Percentiles rank a stretch among this genome's conserved stretches.
phyloP scores from a whole-genome alignment of 2,329 filamentous ascomycete genomes.

The Arachnomyces sp. region DNA sequence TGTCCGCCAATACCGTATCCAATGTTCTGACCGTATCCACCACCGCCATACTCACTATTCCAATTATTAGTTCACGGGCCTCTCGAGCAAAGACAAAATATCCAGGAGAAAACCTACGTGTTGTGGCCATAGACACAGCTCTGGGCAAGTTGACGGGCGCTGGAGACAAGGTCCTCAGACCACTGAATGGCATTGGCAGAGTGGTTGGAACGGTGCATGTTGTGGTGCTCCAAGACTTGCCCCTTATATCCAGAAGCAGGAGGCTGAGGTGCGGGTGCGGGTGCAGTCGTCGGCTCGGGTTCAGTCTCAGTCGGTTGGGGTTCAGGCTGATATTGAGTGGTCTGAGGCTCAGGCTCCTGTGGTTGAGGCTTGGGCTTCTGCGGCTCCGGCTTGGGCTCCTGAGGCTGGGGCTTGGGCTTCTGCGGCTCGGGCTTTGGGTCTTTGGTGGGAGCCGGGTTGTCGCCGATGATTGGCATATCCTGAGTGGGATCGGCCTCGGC shows the following conservation, averaged over 20 bases:
- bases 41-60: constrained; percentile 38
- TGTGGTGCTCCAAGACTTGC: constrained; percentile 63
- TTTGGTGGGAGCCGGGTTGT: constrained; percentile 10
- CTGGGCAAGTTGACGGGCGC: constrained; percentile 56
- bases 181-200: constrained; percentile 58
- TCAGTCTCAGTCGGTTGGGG: constrained; percentile 5
- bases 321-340: constrained; percentile 1
- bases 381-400: neutral
- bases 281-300: constrained; percentile 1
- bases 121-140: constrained; percentile 69
- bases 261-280: constrained; percentile 5
- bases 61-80: constrained; percentile 8
- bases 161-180: constrained; percentile 56
- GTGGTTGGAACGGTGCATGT: constrained; percentile 78
- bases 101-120: constrained; percentile 50
- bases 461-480: constrained; percentile 2
- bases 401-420: constrained; percentile 1
- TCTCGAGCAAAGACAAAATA: constrained; percentile 1
- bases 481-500: constrained; percentile 8
- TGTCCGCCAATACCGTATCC: constrained; percentile 56
- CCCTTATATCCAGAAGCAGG: constrained; percentile 25
- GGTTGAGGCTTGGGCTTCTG: neutral
- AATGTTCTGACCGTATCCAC: constrained; percentile 85
- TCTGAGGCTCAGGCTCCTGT: neutral
- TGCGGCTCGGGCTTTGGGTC: neutral